Conservation (phyloP, 257 asterid species). For the Plantago ovata region DNA sequence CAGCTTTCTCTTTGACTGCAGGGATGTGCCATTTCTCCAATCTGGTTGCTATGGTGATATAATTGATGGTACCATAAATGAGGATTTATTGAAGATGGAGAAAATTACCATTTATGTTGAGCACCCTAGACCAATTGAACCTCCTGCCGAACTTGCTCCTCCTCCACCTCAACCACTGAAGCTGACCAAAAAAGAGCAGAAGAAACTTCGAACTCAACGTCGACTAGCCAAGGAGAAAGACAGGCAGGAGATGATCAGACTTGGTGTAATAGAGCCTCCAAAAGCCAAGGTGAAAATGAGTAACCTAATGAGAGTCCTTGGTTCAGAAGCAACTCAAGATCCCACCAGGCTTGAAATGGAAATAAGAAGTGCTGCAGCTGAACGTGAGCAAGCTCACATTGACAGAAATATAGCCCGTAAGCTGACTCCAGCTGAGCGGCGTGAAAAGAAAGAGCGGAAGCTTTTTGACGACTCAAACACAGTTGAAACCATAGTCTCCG, state of each 20-base stretch:
- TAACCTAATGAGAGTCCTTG: slow-evolving; percentile 94
- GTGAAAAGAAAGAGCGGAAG: slow-evolving; percentile 87
- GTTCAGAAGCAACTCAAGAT: slow-evolving; percentile 96
- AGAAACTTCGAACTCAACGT: slow-evolving; percentile 89
- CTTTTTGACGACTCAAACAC: slow-evolving; percentile 61
- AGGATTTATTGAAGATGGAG: slow-evolving; percentile 58
- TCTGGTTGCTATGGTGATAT: slow-evolving; percentile 57
- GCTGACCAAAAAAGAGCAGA: slow-evolving; percentile 90
- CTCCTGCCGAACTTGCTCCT: slow-evolving; percentile 82
- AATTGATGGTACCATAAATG: slow-evolving; percentile 33
- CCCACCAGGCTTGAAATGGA: slow-evolving; percentile 96
- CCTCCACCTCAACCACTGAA: slow-evolving; percentile 97
- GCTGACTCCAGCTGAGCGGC: slow-evolving; percentile 94
- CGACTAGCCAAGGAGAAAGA: slow-evolving; percentile 83
- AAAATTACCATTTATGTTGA: slow-evolving; percentile 74
- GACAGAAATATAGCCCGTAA: slow-evolving; percentile 88
- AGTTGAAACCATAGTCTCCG: slow-evolving; percentile 62
- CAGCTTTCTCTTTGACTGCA: slow-evolving; percentile 22
- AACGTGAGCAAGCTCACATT: slow-evolving; percentile 94
- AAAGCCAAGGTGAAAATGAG: slow-evolving; percentile 93
- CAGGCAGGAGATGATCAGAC: slow-evolving; percentile 89
- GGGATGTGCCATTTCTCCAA: slow-evolving; percentile 73
- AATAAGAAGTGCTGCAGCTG: slow-evolving; percentile 93
- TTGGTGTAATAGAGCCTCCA: slow-evolving; percentile 86
- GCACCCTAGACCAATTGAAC: slow-evolving; percentile 91